Conservation (phyloP, 768 basidiomycete genomes). For the Hirschioporus abietinus region DNA sequence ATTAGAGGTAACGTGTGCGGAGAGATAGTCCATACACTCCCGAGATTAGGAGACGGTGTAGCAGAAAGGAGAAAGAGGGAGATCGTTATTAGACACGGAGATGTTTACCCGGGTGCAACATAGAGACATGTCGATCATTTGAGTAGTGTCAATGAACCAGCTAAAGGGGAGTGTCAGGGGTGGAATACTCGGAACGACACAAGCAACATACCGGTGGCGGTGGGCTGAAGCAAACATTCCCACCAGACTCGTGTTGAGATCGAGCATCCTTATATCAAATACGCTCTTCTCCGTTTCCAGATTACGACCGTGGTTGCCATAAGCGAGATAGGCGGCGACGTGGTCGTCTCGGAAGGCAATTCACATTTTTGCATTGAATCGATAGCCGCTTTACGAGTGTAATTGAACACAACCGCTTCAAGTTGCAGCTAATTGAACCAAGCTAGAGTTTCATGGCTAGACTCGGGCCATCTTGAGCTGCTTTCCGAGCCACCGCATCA, state of each 20-base stretch:
- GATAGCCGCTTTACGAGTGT: not conserved
- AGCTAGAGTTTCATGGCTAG: not conserved
- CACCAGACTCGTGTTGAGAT: not conserved
- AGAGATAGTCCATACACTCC: not conserved
- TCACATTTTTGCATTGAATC: not conserved
- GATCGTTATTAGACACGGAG: not conserved
- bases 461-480: not conserved
- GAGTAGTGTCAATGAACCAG: not conserved
- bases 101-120: not conserved
- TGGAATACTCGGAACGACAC: not conserved
- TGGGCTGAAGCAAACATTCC: not conserved
- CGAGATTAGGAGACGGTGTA: not conserved
- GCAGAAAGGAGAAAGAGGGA: not conserved
- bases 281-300: not conserved
- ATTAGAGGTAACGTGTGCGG: not conserved
- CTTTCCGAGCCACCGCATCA: not conserved
- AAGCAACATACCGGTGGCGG: not conserved
- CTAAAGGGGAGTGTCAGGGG: not conserved
- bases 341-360: not conserved
- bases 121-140: not conserved
- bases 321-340: not conserved
- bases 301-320: not conserved
- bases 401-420: not conserved
- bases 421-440: not conserved
- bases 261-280: not conserved